Base-by-base conservation (phyloP, 257 asterid species). In the Lantana camara region DNA sequence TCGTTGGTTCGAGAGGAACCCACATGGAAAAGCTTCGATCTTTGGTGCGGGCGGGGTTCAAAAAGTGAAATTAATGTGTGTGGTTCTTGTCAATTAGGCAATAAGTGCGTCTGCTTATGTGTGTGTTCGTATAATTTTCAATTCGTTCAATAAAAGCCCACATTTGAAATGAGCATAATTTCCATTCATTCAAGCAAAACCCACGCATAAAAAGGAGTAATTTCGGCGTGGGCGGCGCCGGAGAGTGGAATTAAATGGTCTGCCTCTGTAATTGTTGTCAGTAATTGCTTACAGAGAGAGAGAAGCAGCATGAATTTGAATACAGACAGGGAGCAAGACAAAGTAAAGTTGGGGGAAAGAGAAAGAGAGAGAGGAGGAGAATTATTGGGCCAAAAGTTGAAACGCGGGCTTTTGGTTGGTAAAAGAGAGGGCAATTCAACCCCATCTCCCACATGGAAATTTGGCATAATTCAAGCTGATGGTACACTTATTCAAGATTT, bases 371-470 rank as follows among this genome's bases (percentile, higher is more conserved):
- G 75, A 38, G 40, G 7, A 9, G 71, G 64, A 52, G 63, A 63
- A 67, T 72, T 77, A 69, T 61, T 76, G 78, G 77, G 67, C 61
- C 67, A 71, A 70, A 83, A 79, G 87, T 79, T 83, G 87, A 85
- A 75, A 75, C 72, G 78, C 65, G 89, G 91, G 78, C 65, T 75
- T 77, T 77, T 79, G 69, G 74, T 73, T 54, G 85, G 88, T 71
- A 82, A 84, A 83, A 91, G 83, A 60, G 91, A 77, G 77, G 88
- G 85, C 62, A 86, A 69, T 58, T 82, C 78, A 16, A 87, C 98
- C 45, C 98, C 96, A 7, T 76, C 95, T 16, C 83, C 89, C 19
- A 69, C 82, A 38, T 89, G 98, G 98, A 85, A 77, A 76, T 77
- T 80, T 61, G 95, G 89, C 46, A 37, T 80, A 68, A 44, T 78